Evolutionary conservation across 225 moss, liverwort and hornwort genomes (phyloP).

Genomic region (Bryoerythrophyllum caledonicum): DNA sequence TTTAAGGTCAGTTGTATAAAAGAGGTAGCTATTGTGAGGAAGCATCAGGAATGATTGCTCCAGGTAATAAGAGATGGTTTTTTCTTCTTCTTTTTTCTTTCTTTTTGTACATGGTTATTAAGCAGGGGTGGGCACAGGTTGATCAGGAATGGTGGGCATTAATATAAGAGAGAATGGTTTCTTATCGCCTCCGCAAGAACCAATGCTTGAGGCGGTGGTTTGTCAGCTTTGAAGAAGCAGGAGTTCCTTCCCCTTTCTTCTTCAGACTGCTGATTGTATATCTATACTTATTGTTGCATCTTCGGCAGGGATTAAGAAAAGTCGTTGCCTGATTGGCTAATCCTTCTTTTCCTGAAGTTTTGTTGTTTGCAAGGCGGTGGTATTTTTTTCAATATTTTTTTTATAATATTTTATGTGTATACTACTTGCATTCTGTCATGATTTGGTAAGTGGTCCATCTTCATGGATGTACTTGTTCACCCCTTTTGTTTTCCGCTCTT

Average conservation of each 20-base stretch:
- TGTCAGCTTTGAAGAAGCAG: slow-evolving; percentile 29
- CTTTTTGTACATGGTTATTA: slow-evolving; percentile 39
- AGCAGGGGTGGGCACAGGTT: slow-evolving; percentile 62
- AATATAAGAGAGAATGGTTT: slow-evolving; percentile 28
- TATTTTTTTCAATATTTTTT: no score
- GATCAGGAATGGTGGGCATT: slow-evolving; percentile 42
- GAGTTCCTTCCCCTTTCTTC: slow-evolving; percentile 10
- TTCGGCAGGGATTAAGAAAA: slow-evolving; percentile 11
- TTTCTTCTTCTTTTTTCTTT: neutral
- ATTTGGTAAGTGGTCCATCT: slow-evolving; percentile 14
- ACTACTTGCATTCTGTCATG: neutral
- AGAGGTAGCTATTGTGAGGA: slow-evolving; percentile 26
- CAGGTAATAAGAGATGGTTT: neutral
- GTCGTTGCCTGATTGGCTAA: no score
- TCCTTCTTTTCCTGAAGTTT: no score
- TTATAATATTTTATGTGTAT: no score
- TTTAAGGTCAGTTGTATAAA: slow-evolving; percentile 16
- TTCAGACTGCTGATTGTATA: slow-evolving; percentile 19
- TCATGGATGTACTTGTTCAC: neutral
- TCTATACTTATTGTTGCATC: slow-evolving; percentile 18
- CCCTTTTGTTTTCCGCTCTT: neutral
- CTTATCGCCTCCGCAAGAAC: slow-evolving; percentile 35
- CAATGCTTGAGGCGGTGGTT: slow-evolving; percentile 30
- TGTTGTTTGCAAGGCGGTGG: no score
- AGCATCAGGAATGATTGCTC: slow-evolving; percentile 1